Evolutionary conservation across 1,139 yeast genomes (phyloP), one percentile per base, ranked within the genome.

Genomic region (Hemisphaericaspora xylanilytica): DNA sequence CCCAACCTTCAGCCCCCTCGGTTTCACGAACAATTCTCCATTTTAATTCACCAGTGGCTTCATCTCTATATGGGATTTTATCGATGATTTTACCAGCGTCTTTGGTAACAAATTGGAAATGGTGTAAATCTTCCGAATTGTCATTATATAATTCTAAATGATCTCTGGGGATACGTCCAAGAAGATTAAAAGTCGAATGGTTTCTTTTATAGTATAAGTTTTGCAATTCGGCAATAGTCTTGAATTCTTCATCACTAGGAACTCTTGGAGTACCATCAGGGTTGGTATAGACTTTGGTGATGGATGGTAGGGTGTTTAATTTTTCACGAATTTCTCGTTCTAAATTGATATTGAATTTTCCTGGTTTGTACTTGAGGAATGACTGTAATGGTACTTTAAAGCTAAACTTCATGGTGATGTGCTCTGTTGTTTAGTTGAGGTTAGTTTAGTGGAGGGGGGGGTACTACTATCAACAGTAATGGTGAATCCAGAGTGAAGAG

Each of bases 1-100:
- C 95, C 95, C 95, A 86, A 36, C 95, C 95, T 67, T 86, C 95
- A 30, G 75, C 75, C 59, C 81, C 81, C 53, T 78, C 80, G 43
- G 83, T 78, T 56, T 81, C 89, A 49, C 95, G 75, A 35, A 87
- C 80, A 45, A 86, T 68, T 55, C 80, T 78, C 95, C 95, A 86
- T 54, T 81, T 80, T 53, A 85, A 77, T 54, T 81, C 85, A 27
- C 95, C 95, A 13, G 88, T 81, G 30, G 77, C 67, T 35, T 83
- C 81, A 60, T 85, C 94, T 62, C 82, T 85, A 57, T 80, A 85
- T 38, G 96, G 95, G 46, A 86, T 79, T 65, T 86, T 86, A 61
- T 86, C 96, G 49, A 87, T 75, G 53, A 86, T 83, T 53, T 77
- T 73, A 34, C 82, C 78, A 1, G 83, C 72, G 36, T 80, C 86